Percentiles rank a stretch among this genome's conserved stretches.
Conservation (phyloP, 1,284 basidiomycete species). For the Cutaneotrichosporon sp. region DNA sequence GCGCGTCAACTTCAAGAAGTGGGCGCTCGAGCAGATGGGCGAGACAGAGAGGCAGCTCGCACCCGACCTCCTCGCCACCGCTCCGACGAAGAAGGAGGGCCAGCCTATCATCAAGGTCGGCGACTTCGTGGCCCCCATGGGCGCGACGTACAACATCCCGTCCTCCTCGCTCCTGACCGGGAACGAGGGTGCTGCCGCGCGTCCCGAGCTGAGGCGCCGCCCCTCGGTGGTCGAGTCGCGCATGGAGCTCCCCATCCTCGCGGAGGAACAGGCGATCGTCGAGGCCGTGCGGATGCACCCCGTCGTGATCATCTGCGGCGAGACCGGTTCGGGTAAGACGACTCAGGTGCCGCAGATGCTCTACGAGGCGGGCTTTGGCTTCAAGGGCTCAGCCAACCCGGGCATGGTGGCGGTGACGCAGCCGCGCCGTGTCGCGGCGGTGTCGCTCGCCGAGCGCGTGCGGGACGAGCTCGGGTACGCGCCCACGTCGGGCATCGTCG, state of each 20-base stretch:
- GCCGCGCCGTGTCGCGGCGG: constrained; percentile 93
- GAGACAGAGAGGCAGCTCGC: neutral
- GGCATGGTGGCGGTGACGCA: constrained; percentile 99
- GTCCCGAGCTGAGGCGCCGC: constrained; percentile 68
- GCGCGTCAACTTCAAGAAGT: constrained; percentile 72
- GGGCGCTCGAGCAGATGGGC: constrained; percentile 71
- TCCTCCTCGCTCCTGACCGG: constrained; percentile 43
- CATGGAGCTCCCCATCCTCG: constrained; percentile 81
- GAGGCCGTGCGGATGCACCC: constrained; percentile 85
- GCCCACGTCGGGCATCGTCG: constrained; percentile 67
- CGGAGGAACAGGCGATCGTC: constrained; percentile 93
- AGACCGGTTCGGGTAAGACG: constrained; percentile 97
- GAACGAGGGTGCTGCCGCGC: constrained; percentile 43
- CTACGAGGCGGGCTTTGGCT: constrained; percentile 93
- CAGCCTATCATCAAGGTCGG: constrained; percentile 29
- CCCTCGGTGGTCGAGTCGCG: constrained; percentile 75
- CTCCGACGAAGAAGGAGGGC: constrained; percentile 19
- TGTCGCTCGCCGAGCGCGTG: constrained; percentile 92
- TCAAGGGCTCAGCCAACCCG: constrained; percentile 84
- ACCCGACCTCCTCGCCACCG: constrained; percentile 27
- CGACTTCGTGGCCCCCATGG: constrained; percentile 51
- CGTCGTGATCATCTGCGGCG: constrained; percentile 72
- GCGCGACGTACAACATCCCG: constrained; percentile 44
- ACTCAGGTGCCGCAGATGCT: constrained; percentile 95
- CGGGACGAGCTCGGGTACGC: constrained; percentile 81